Evolutionary conservation across 2,329 filamentous ascomycete genomes (phyloP).

Genomic region (Decorospora gaudefroyi): DNA sequence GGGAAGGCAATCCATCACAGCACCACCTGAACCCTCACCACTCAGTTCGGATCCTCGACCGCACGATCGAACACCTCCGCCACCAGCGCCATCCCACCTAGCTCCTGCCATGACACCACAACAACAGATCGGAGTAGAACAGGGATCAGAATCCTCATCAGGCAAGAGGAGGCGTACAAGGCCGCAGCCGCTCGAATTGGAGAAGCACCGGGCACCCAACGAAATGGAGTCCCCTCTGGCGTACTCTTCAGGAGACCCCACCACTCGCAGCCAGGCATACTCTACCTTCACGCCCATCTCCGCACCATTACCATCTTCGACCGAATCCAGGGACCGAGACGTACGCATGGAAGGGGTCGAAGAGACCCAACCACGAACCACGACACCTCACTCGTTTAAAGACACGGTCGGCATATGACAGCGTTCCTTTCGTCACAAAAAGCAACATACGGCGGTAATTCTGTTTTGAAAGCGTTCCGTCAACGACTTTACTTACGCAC

Average conservation of each 20-base stretch:
- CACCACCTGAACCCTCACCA: slow-evolving; percentile 30
- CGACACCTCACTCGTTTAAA: slow-evolving; percentile 51
- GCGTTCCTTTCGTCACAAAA: slow-evolving; percentile 46
- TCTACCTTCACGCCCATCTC: slow-evolving; percentile 46
- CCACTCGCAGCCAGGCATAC: slow-evolving; percentile 36
- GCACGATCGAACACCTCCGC: slow-evolving; percentile 37
- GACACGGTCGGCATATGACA: slow-evolving; percentile 51
- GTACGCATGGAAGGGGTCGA: slow-evolving; percentile 47
- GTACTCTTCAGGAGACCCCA: slow-evolving; percentile 37
- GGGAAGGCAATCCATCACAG: slow-evolving; percentile 38
- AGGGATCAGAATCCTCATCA: slow-evolving; percentile 42
- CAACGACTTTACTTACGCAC: slow-evolving; percentile 46
- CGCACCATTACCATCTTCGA: slow-evolving; percentile 42
- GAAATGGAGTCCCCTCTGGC: slow-evolving; percentile 41
- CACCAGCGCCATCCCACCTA: slow-evolving; percentile 24
- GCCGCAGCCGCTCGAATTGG: slow-evolving; percentile 42
- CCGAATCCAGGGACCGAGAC: slow-evolving; percentile 40
- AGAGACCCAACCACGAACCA: slow-evolving; percentile 46
- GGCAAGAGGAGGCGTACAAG: slow-evolving; percentile 42
- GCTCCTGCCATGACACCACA: slow-evolving; percentile 36
- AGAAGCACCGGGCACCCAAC: slow-evolving; percentile 33
- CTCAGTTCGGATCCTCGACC: slow-evolving; percentile 31
- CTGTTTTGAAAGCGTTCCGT: slow-evolving; percentile 46
- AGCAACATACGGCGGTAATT: slow-evolving; percentile 46
- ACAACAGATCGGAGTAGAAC: slow-evolving; percentile 34